A percentile compares a stretch with the other conserved stretches of the same genome.
Conservation (phyloP, 2,329 filamentous ascomycete genomes). For the Botrytis tulipae region DNA sequence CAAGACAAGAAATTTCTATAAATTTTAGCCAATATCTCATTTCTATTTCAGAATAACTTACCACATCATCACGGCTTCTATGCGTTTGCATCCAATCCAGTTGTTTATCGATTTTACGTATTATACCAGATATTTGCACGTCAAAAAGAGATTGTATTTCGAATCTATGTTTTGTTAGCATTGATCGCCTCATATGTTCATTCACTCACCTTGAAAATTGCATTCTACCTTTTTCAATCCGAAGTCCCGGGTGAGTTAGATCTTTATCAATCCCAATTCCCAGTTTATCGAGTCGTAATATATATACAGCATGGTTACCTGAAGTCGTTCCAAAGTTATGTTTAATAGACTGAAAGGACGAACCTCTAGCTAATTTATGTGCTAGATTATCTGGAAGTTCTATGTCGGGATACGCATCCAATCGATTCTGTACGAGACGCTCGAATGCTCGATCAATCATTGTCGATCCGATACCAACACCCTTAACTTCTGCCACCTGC, state of each 20-base stretch:
- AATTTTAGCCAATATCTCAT: background rate
- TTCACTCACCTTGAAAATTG: background rate
- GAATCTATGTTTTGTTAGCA: background rate
- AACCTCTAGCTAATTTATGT: constrained; percentile 41
- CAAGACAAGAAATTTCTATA: constrained; percentile 45
- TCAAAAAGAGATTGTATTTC: constrained; percentile 13
- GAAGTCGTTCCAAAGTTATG: constrained; percentile 47
- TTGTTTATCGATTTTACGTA: constrained; percentile 40
- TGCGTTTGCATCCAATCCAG: constrained; percentile 34
- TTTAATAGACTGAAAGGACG: constrained; percentile 43
- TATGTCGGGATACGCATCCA: constrained; percentile 39
- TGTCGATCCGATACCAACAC: constrained; percentile 47
- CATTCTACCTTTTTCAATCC: constrained; percentile 5
- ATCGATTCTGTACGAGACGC: constrained; percentile 41
- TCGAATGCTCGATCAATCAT: constrained; percentile 47
- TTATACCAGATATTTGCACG: constrained; percentile 10
- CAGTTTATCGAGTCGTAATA: constrained; percentile 39
- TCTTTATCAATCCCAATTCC: constrained; percentile 6
- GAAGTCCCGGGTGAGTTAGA: background rate
- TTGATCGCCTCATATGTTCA: background rate
- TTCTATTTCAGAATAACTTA: background rate
- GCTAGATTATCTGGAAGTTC: constrained; percentile 42
- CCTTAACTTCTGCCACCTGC: constrained; percentile 43
- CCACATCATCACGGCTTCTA: constrained; percentile 14
- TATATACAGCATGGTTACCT: constrained; percentile 44